A percentile compares a stretch with the other conserved stretches of the same genome.
These are phyloP conservation scores for Asclepias syriaca DNA, from an alignment of 257 asterid species.

Conservation along the genomic window DNA sequence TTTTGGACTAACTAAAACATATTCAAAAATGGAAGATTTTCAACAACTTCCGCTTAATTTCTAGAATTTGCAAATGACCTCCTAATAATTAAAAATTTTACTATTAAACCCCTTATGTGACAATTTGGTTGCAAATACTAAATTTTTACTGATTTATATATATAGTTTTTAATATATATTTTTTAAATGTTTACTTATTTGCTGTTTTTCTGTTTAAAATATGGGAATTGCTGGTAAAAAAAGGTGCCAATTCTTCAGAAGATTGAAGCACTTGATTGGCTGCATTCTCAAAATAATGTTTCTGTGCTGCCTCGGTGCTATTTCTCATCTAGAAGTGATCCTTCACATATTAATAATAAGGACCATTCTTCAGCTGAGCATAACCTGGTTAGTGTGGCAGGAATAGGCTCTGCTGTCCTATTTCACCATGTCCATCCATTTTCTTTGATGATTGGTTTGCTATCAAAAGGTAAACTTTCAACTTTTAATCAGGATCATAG, in stretches of 20 bases:
- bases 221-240: neutral
- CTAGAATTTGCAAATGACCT: neutral
- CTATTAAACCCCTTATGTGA: neutral
- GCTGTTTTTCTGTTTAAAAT: neutral
- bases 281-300: conserved; percentile 51
- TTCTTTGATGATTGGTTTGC: conserved; percentile 74
- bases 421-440: conserved; percentile 68
- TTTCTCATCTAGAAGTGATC: conserved; percentile 67
- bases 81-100: neutral
- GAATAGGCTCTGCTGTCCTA: conserved; percentile 87
- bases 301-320: conserved; percentile 74
- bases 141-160: neutral
- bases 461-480: conserved; percentile 52
- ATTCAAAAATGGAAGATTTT: neutral
- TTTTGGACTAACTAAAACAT: no score
- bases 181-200: neutral
- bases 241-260: conserved; percentile 76
- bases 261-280: conserved; percentile 81
- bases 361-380: conserved; percentile 14
- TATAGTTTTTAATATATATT: no score
- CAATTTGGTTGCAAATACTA: neutral
- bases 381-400: conserved; percentile 75
- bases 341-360: conserved; percentile 1
- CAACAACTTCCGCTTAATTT: neutral
- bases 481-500: no score